Evolutionary conservation across 768 basidiomycete species (phyloP), one percentile per base, ranked within the genome.

Genomic region (Termitomyces sp.): DNA sequence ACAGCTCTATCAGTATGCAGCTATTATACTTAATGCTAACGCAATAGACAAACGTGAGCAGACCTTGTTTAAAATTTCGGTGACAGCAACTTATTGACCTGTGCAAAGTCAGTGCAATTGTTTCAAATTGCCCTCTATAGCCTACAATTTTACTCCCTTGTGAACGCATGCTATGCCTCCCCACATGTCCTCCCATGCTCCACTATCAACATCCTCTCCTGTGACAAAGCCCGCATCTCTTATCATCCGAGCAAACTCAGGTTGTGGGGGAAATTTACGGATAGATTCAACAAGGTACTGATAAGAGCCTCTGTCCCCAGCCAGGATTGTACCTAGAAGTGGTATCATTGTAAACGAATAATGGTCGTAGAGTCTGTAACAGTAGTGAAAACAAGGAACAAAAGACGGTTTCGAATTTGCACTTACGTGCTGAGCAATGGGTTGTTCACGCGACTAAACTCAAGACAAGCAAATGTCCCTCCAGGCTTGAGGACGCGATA

Each of bases 241-340:
- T 67, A 96, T 92, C 95, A 98, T 90, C 66, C 84, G 76, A 7
- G 95, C 88, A 75, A 98, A 98, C 59, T 91, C 88, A 8, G 84
- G 78, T 73, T 97, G 96, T 12, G 85, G 80, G 32, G 96, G 96
- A 79, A 98, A 98, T 67, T 85, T 87, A 45, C 94, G 90, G 68
- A 99, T 98, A 12, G 95, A 97, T 74, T 99, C 97, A 46, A 98
- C 94, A 48, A 99, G 84, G 73, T 99, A 98, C 73, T 98, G 95
- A 74, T 99, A 99, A 7, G 95, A 96, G 22, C 86, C 90, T 22
- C 96, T 84, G 75, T 99, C 96, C 0, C 92, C 91, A 11, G 95
- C 92, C n/a, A 99, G 78, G 66, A 99, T 92, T 20, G 94, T 96
- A n/a, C 97, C 97, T 50, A 99, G 76, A 20, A 96, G 79, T 2